Evolutionary conservation across 352 stramenopile species (phyloP).

Genomic region (Phytophthora idaei): DNA sequence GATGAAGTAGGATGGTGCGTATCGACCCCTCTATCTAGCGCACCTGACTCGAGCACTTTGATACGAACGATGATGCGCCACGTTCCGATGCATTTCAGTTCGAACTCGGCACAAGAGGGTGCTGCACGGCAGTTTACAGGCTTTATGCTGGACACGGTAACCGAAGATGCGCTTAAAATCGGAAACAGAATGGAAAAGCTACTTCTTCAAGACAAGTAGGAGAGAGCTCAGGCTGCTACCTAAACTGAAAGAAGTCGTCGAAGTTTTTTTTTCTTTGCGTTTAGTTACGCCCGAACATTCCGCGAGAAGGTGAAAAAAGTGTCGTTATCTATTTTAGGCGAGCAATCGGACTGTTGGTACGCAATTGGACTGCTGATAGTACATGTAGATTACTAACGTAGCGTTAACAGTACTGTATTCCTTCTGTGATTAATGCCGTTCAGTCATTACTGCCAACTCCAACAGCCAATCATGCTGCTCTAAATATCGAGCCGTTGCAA

Average conservation of each 20-base stretch:
- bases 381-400: too few relatives aligned
- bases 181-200: slow-evolving; percentile 20
- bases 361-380: too few relatives aligned
- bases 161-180: slow-evolving; percentile 20
- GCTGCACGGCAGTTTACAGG: slow-evolving; percentile 17
- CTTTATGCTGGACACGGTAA: slow-evolving; percentile 19
- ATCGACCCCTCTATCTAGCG: slow-evolving; percentile 3
- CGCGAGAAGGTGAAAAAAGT: too few relatives aligned
- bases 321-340: too few relatives aligned
- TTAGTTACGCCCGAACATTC: too few relatives aligned
- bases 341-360: too few relatives aligned
- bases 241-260: too few relatives aligned
- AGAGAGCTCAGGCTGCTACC: too few relatives aligned
- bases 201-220: slow-evolving; percentile 21
- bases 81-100: slow-evolving; percentile 28
- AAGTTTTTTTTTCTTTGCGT: too few relatives aligned
- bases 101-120: not conserved
- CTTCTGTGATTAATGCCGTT: slow-evolving; percentile 1
- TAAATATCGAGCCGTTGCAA: not conserved
- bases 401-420: not conserved
- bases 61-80: slow-evolving; percentile 18
- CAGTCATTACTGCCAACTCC: not conserved
- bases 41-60: slow-evolving; percentile 4
- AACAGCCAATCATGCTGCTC: not conserved
- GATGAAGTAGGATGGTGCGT: slow-evolving; percentile 25